These are phyloP conservation scores for Stentor coeruleus DNA, from an alignment of 73 alveolate genomes.

Conservation along the genomic window DNA sequence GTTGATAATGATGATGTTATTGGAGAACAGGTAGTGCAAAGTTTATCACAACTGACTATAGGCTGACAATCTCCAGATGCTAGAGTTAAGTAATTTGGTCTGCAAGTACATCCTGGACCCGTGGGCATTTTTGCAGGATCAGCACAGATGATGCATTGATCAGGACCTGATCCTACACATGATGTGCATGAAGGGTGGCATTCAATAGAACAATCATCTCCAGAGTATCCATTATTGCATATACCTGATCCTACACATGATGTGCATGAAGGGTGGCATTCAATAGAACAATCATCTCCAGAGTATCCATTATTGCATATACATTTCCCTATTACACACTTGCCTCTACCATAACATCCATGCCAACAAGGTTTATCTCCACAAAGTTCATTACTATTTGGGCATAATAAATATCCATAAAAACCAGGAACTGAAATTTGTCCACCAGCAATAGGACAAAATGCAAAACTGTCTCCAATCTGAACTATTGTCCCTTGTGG, in stretches of 20 bases:
- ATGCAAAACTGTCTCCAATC: not conserved
- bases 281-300: too few relatives aligned
- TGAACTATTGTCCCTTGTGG: not conserved
- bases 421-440: not conserved
- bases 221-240: not conserved
- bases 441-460: not conserved
- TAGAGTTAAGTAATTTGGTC: too few relatives aligned
- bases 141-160: not conserved
- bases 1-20: too few relatives aligned
- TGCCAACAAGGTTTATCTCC: slow-evolving; percentile 1
- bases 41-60: not conserved
- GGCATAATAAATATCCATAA: not conserved
- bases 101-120: not conserved
- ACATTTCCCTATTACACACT: slow-evolving; percentile 1
- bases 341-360: slow-evolving; percentile 15
- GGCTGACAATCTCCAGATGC: not conserved
- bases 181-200: not conserved
- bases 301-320: too few relatives aligned
- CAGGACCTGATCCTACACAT: not conserved
- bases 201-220: not conserved
- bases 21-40: not conserved
- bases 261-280: too few relatives aligned
- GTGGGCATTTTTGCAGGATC: not conserved
- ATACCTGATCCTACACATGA: too few relatives aligned
- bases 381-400: not conserved